These are phyloP conservation scores for Corylus heterophylla DNA, from an alignment of 306 rosid species.

Conservation along the genomic window DNA sequence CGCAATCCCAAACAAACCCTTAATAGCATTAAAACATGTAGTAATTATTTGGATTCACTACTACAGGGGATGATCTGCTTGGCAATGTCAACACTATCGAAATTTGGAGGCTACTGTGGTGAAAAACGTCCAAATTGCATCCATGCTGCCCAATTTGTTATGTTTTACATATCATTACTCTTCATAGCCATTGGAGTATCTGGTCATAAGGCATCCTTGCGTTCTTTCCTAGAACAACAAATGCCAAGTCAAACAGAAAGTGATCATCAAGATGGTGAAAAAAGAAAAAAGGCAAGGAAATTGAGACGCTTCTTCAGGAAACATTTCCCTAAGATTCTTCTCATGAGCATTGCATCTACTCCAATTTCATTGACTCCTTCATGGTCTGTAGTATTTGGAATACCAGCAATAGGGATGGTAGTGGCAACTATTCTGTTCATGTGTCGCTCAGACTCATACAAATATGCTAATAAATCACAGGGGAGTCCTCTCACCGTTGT, in stretches of 20 bases:
- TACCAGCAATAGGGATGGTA: slow-evolving; percentile 13
- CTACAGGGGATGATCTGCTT: slow-evolving; percentile 12
- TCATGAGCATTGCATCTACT: too few species aligned
- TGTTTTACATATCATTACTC: slow-evolving; percentile 5
- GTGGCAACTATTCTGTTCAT: slow-evolving; percentile 25
- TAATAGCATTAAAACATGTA: neutral
- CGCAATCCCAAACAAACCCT: too few species aligned
- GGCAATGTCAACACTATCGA: neutral
- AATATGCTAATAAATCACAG: neutral
- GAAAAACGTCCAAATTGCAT: neutral
- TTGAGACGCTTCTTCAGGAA: too few species aligned
- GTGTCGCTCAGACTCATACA: slow-evolving; percentile 14
- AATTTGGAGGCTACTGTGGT: too few species aligned
- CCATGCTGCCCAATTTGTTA: neutral
- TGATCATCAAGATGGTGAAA: too few species aligned
- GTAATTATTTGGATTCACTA: slow-evolving; percentile 1
- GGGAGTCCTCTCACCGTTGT: slow-evolving; percentile 30
- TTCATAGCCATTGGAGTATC: neutral
- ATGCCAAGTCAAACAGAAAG: neutral
- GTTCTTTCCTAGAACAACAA: neutral
- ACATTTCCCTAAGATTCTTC: too few species aligned
- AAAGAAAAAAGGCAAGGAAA: too few species aligned
- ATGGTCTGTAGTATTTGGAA: slow-evolving; percentile 22
- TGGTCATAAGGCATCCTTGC: neutral
- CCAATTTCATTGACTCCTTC: neutral